These are phyloP conservation scores for Beauveria brongniartii DNA, from an alignment of 2,329 filamentous ascomycete genomes.

Conservation along the genomic window DNA sequence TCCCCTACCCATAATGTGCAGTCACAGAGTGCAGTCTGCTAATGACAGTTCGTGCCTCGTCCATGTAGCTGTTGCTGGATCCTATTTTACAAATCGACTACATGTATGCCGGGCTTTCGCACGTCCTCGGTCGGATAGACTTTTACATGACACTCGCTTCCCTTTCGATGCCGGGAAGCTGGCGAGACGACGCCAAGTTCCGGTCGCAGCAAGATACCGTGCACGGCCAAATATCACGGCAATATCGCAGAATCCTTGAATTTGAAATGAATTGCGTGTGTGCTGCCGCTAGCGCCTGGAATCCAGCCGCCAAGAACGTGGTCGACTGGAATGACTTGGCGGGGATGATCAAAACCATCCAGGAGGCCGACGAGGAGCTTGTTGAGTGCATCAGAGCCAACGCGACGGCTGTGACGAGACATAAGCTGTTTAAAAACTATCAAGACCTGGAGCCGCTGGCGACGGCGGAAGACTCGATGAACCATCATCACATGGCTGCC, in stretches of 20 bases:
- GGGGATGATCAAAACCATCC: slow-evolving; percentile 20
- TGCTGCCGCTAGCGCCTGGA: slow-evolving; percentile 29
- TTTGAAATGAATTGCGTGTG: slow-evolving; percentile 33
- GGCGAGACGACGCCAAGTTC: slow-evolving; percentile 17
- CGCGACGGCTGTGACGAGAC: not conserved
- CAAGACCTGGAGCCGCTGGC: slow-evolving; percentile 1
- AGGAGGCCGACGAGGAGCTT: slow-evolving; percentile 21
- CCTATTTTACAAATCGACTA: slow-evolving; percentile 25
- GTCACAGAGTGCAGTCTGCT: not conserved
- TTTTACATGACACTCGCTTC: slow-evolving; percentile 27
- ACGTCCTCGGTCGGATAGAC: slow-evolving; percentile 25
- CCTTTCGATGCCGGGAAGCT: slow-evolving; percentile 19
- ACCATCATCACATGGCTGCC: slow-evolving; percentile 7
- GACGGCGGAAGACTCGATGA: not conserved
- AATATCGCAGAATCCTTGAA: slow-evolving; percentile 27
- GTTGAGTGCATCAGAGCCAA: slow-evolving; percentile 15
- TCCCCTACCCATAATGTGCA: not conserved
- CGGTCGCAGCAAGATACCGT: slow-evolving; percentile 15
- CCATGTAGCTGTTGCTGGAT: slow-evolving; percentile 26
- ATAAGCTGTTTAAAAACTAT: not conserved
- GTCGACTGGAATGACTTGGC: slow-evolving; percentile 27
- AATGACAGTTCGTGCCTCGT: not conserved
- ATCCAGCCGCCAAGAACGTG: slow-evolving; percentile 28
- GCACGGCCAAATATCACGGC: slow-evolving; percentile 18
- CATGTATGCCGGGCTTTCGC: slow-evolving; percentile 22